These are phyloP conservation scores for Fusarium verrucosum DNA, from an alignment of 2,329 filamentous ascomycete species.

Conservation along the genomic window DNA sequence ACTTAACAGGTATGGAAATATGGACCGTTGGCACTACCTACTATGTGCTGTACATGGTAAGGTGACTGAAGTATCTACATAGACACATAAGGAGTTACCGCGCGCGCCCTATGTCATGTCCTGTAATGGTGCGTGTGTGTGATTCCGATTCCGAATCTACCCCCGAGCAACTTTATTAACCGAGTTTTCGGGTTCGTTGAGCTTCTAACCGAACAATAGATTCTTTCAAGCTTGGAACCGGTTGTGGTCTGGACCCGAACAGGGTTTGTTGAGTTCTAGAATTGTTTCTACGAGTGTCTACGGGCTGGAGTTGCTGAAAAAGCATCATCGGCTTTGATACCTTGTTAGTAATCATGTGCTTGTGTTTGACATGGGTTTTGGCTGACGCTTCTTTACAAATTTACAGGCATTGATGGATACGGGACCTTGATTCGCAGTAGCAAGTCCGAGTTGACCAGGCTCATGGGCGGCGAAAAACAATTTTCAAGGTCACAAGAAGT, in stretches of 20 bases:
- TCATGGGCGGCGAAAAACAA: background rate
- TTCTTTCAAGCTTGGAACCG: background rate
- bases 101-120: slow-evolving; percentile 4
- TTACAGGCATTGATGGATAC: background rate
- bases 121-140: background rate
- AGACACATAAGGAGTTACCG: background rate
- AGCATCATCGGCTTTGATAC: slow-evolving; percentile 2
- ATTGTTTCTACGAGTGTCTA: background rate
- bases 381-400: background rate
- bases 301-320: slow-evolving; percentile 5
- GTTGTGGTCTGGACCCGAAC: background rate
- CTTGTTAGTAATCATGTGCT: slow-evolving; percentile 21
- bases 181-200: background rate
- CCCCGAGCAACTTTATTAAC: background rate
- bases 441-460: background rate
- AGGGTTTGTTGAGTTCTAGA: background rate
- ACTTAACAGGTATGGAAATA: background rate
- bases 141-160: background rate
- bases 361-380: background rate
- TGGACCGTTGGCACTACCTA: background rate
- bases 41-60: too few relatives aligned
- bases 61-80: background rate
- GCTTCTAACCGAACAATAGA: background rate
- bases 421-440: background rate
- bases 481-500: background rate